phyloP scores from a whole-genome alignment of 192 early-diverging fungal species.

The Rhizoclosmatium globosum region DNA sequence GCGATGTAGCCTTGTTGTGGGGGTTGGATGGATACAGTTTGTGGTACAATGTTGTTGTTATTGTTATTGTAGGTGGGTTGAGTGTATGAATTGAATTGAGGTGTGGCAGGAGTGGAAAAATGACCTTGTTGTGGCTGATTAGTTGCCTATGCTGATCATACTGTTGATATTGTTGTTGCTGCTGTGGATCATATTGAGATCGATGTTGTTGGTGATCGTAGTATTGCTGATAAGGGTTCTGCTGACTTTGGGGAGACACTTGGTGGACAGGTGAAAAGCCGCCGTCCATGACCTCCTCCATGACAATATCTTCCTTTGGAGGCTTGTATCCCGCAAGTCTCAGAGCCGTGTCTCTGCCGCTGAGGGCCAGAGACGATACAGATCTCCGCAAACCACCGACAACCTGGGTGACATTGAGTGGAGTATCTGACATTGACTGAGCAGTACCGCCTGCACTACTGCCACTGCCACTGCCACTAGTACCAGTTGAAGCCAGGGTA shows the following conservation, averaged over 20 bases:
- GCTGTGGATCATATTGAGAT: no score
- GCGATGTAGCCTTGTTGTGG: neutral
- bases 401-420: neutral
- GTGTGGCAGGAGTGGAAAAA: no score
- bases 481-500: no score
- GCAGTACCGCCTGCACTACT: no score
- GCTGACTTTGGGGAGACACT: no score
- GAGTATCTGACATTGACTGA: no score
- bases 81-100: no score
- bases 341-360: neutral
- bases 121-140: neutral
- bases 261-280: no score
- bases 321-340: neutral
- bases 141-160: neutral
- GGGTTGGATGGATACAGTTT: neutral
- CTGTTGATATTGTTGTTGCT: neutral
- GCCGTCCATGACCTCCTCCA: neutral
- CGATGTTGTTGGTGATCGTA: no score
- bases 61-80: neutral
- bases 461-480: no score
- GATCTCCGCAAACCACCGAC: neutral
- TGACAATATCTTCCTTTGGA: neutral
- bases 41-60: neutral
- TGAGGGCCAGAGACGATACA: neutral
- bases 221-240: no score